Evolutionary conservation across 805 yeast species (phyloP).

Genomic region (Kazachstania bromeliacearum): DNA sequence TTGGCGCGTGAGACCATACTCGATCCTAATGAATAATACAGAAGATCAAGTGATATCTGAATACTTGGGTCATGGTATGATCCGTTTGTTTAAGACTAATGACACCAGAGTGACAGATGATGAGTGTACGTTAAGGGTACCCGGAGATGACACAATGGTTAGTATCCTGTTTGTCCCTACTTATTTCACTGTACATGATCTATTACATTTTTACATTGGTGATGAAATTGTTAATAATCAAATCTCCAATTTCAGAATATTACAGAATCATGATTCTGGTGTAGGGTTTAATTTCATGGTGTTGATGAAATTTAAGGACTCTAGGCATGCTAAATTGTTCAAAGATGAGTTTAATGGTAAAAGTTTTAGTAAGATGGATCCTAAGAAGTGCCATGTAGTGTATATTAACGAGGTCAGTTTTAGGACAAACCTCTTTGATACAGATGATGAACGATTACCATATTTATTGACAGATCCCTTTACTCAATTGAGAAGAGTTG

Average conservation of each 20-base stretch:
- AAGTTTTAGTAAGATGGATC: conserved; percentile 77
- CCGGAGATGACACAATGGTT: conserved; percentile 57
- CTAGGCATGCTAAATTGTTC: conserved; percentile 51
- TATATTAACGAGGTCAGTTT: conserved; percentile 53
- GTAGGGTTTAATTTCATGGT: conserved; percentile 55
- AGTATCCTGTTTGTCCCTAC: conserved; percentile 81
- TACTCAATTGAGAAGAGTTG: conserved; percentile 31
- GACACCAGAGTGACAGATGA: conserved; percentile 4
- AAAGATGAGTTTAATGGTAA: conserved; percentile 60
- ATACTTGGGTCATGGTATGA: conserved; percentile 64
- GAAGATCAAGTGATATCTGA: conserved; percentile 36
- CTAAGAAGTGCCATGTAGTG: conserved; percentile 74
- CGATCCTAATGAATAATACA: conserved; percentile 5
- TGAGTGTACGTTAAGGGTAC: conserved; percentile 19
- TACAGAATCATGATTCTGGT: conserved; percentile 52
- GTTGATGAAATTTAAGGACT: conserved; percentile 58
- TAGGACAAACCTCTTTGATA: conserved; percentile 20
- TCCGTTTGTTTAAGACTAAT: conserved; percentile 45
- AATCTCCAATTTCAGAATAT: conserved; percentile 63
- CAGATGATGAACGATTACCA: conserved; percentile 38
- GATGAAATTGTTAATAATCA: conserved; percentile 49
- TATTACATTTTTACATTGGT: conserved; percentile 57
- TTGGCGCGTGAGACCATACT: conserved; percentile 12
- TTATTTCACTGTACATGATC: conserved; percentile 76
- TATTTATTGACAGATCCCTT: conserved; percentile 68